These are phyloP conservation scores for Aspergillus funiculosus DNA, from an alignment of 495 filamentous ascomycete genomes.

Conservation along the genomic window DNA sequence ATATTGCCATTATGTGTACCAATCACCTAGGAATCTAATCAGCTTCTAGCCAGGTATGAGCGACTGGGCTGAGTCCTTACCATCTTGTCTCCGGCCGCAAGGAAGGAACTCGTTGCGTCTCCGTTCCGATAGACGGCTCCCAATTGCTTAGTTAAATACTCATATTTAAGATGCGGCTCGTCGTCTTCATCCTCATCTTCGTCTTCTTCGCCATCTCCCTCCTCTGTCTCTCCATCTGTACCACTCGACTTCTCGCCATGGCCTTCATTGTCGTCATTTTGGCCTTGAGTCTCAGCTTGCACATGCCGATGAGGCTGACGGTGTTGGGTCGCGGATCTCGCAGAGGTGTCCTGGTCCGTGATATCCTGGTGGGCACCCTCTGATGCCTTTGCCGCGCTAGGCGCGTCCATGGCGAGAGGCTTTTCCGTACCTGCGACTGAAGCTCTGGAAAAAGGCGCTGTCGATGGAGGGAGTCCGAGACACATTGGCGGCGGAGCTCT, in stretches of 20 bases:
- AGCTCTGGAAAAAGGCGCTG: constrained; percentile 16
- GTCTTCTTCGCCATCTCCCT: constrained; percentile 61
- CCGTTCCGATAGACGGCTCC: constrained; percentile 83
- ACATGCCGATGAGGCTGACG: constrained; percentile 18
- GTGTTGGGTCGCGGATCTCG: constrained; percentile 11
- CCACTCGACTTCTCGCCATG: constrained; percentile 26
- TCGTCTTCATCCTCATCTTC: constrained; percentile 88
- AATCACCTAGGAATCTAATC: constrained; percentile 56
- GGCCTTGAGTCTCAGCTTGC: constrained; percentile 14
- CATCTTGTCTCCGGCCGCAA: constrained; percentile 95
- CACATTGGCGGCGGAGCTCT: constrained; percentile 13
- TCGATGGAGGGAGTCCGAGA: constrained; percentile 12
- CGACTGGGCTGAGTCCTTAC: constrained; percentile 41
- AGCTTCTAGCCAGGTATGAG: constrained; percentile 8
- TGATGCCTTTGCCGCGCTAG: constrained; percentile 34
- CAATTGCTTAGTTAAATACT: constrained; percentile 72
- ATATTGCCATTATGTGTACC: constrained; percentile 98
- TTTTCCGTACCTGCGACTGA: constrained; percentile 24
- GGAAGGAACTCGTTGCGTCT: constrained; percentile 84
- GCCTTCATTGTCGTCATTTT: constrained; percentile 10
- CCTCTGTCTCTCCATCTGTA: constrained; percentile 37
- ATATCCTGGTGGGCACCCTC: constrained; percentile 20
- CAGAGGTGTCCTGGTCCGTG: constrained; percentile 18
- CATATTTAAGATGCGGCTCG: constrained; percentile 93
- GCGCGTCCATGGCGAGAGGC: constrained; percentile 42